Base-by-base conservation (phyloP, 2,329 filamentous ascomycete species). In the Cercospora brassicicola region DNA sequence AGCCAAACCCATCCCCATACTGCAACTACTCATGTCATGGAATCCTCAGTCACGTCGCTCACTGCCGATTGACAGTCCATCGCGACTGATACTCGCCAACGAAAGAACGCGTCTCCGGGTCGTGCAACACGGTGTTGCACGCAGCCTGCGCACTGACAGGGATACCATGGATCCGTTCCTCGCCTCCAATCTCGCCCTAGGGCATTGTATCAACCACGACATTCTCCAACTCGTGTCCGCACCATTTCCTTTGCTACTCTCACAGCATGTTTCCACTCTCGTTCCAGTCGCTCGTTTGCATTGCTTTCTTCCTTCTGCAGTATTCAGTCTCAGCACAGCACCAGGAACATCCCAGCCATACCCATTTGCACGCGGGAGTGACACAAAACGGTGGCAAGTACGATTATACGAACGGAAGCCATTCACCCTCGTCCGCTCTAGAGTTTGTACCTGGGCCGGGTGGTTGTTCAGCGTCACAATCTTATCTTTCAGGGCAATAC, bases 401-500 rank as follows among this genome's bases (percentile, higher is more conserved):
- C 28, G 28, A 59, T 10, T 20, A 59, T 26, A 6, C 48, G 23
- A 30, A 55, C n/a, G 23, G 13, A n/a, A 28, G 11, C 48, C 23
- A 55, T 26, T 55, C 23, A 26, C 3, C 11, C 2, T 23, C 48
- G 7, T 30, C 23, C 48, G 23, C 23, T 15, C 20, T 55, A 15
- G 48, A 28, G 2, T 31, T 59, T 11, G 18, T 7, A 20, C n/a
- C n/a, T 11, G 55, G 55, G 15, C 15, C 31, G 10, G 55, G 55
- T 36, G 55, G 55, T 20, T 59, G 55, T 31, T 30, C 55, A 6
- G 55, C 30, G 18, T 36, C 55, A 36, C 28, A 33, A 2, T 23
- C 55, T 18, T 36, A 59, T 23, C 0, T 5, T 4, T 15, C 28
- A 36, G 55, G 11, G n/a, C 28, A 59, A 18, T 95, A 90, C 84